phyloP scores from a whole-genome alignment of 257 asterid genomes.

The Prunella vulgaris region DNA sequence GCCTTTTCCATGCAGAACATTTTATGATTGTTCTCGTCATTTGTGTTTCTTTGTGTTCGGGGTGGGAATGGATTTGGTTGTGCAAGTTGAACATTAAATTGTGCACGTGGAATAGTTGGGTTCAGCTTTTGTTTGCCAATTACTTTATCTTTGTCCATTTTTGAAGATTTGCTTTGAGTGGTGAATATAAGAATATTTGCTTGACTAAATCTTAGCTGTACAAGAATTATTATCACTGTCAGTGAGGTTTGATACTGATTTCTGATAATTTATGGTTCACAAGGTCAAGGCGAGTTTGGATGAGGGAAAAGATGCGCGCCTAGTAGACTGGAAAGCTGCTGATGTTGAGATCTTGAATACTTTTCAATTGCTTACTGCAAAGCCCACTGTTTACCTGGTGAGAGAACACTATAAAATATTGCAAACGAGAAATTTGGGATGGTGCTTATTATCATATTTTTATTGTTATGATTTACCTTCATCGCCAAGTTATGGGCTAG shows the following conservation, averaged over 20 bases:
- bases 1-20: not conserved
- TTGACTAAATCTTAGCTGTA: constrained; percentile 5
- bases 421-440: not conserved
- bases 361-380: constrained; percentile 92
- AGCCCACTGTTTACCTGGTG: constrained; percentile 98
- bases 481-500: not conserved
- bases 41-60: not conserved
- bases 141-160: not conserved
- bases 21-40: not conserved
- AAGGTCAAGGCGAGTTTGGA: constrained; percentile 65
- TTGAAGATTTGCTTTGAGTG: not conserved
- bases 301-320: constrained; percentile 86
- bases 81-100: not conserved
- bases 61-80: not conserved
- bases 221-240: not conserved
- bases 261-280: constrained; percentile 23
- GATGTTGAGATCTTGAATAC: constrained; percentile 89
- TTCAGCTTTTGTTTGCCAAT: not conserved
- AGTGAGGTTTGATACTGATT: constrained; percentile 12
- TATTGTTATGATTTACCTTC: not conserved
- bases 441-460: not conserved
- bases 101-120: not conserved
- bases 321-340: constrained; percentile 97
- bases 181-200: not conserved
- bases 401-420: constrained; percentile 19